Base-by-base conservation (phyloP, 352 stramenopile species). In the Phytophthora europaea region DNA sequence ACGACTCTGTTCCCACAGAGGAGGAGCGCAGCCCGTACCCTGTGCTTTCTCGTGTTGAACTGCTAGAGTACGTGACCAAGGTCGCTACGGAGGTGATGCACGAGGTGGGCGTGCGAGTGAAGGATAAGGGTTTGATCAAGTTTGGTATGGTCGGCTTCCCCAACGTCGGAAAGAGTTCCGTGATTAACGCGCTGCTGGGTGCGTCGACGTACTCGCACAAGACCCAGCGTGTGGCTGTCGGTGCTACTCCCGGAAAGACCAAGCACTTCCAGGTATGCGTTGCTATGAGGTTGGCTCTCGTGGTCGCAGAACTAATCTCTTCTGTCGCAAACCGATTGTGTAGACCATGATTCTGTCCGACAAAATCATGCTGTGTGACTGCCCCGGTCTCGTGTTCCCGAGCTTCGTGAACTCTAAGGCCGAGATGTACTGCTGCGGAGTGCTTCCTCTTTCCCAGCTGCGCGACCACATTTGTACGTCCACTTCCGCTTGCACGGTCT, bases 81-180 rank as follows among this genome's bases (percentile, higher is more conserved):
- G 84, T 94, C 45, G 86, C 91, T 20, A 65, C 76, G 1, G 72
- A 82, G 18, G 81, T 95, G 73, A 77, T 88, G 23, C 61, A 74
- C 23, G 83, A 90, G 54, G 73, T 93, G 5, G 89, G 84, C 38
- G 31, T 90, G 48, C 86, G 87, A 66, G 81, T 88, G 45, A 94
- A 98, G 61, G 91, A 97, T 50, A 92, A 94, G 60, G 86, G 85
- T 13, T 73, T 91, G 51, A 92, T 94, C 74, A 98, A 94, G 63
- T 91, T 99, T 72, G 98, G 98, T 61, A 99, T 99, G 97, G 97
- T 99, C 38, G 98, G 98, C 38, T 99, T 99, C 82, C 98, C 98
- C 16, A 99, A 99, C 88, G 98, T 99, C 65, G 98, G 98, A 58
- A 99, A 99, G 87, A 99, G 89, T 71, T 99, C 94, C 26, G 92